Conservation (phyloP, 352 stramenopile species). For the Aphanomyces euteiches region DNA sequence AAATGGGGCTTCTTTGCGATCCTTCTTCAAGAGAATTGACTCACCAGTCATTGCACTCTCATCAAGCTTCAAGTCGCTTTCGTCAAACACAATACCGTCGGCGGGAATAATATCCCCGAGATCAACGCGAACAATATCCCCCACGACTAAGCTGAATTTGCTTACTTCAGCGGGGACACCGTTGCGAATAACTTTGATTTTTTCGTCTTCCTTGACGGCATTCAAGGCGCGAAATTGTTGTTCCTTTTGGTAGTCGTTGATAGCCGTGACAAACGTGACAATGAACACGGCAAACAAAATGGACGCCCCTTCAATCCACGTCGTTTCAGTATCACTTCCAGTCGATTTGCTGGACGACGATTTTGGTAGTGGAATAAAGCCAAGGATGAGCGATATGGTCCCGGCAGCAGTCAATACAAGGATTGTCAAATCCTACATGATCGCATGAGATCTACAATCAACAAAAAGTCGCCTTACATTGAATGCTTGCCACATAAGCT, state of each 20-base stretch:
- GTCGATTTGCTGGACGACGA: neutral
- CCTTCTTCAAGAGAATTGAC: conserved; percentile 67
- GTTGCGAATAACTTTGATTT: conserved; percentile 37
- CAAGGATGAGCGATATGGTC: conserved; percentile 53
- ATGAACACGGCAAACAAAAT: conserved; percentile 85
- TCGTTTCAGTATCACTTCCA: conserved; percentile 31
- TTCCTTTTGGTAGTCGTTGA: conserved; percentile 80
- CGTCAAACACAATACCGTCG: conserved; percentile 75
- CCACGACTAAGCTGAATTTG: conserved; percentile 50
- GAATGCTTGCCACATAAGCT: conserved; percentile 87
- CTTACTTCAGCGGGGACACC: conserved; percentile 35
- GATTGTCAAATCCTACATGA: conserved; percentile 48
- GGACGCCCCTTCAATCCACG: conserved; percentile 86
- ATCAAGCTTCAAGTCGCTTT: conserved; percentile 71
- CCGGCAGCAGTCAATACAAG: conserved; percentile 63
- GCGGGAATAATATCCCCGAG: conserved; percentile 74
- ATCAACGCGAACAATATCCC: conserved; percentile 50
- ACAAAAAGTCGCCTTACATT: neutral
- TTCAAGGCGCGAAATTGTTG: conserved; percentile 42
- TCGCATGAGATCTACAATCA: neutral
- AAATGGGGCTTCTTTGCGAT: conserved; percentile 42
- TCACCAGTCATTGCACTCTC: conserved; percentile 88
- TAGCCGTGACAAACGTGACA: conserved; percentile 83
- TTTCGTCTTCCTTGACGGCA: conserved; percentile 33
- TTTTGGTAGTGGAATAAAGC: conserved; percentile 27